phyloP scores from a whole-genome alignment of 2,329 filamentous ascomycete genomes.

The Aphanocladium album region DNA sequence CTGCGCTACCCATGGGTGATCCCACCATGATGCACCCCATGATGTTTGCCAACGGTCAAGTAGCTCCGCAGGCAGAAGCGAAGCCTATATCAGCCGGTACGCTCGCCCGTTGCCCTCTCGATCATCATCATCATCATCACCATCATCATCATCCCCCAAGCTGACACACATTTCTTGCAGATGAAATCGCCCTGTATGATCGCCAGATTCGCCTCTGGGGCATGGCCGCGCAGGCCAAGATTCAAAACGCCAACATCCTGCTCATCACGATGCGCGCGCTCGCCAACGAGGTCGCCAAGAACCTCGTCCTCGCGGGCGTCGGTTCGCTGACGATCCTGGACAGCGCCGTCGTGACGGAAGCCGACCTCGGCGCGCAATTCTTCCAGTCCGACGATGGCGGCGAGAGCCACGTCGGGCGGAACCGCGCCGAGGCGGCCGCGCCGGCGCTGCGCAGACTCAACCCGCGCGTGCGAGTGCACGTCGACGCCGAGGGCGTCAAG shows the following conservation, averaged over 20 bases:
- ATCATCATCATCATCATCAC: not conserved
- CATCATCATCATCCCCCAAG: not conserved
- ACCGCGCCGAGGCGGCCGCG: conserved; percentile 76
- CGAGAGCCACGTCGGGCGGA: conserved; percentile 68
- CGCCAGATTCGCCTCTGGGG: conserved; percentile 97
- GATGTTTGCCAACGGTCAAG: conserved; percentile 26
- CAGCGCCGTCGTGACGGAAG: conserved; percentile 65
- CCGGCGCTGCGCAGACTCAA: conserved; percentile 81
- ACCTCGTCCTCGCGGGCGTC: conserved; percentile 89
- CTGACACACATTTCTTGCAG: conserved; percentile 36
- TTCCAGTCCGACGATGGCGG: conserved; percentile 56
- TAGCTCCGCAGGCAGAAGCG: conserved; percentile 10
- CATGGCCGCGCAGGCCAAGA: conserved; percentile 87
- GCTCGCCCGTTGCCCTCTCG: conserved; percentile 1
- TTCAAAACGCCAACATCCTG: conserved; percentile 83
- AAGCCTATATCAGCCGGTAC: conserved; percentile 32
- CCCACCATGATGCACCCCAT: conserved; percentile 28
- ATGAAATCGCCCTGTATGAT: conserved; percentile 96
- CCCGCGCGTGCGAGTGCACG: conserved; percentile 72
- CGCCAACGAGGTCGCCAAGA: conserved; percentile 94
- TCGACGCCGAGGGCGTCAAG: conserved; percentile 63
- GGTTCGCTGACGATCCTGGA: conserved; percentile 87
- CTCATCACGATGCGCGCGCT: conserved; percentile 84
- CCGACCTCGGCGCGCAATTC: conserved; percentile 79
- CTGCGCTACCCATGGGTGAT: conserved; percentile 21